Percentiles rank a stretch among this genome's conserved stretches.
phyloP scores from a whole-genome alignment of 306 rosid species.

The Hylodesmum podocarpum region DNA sequence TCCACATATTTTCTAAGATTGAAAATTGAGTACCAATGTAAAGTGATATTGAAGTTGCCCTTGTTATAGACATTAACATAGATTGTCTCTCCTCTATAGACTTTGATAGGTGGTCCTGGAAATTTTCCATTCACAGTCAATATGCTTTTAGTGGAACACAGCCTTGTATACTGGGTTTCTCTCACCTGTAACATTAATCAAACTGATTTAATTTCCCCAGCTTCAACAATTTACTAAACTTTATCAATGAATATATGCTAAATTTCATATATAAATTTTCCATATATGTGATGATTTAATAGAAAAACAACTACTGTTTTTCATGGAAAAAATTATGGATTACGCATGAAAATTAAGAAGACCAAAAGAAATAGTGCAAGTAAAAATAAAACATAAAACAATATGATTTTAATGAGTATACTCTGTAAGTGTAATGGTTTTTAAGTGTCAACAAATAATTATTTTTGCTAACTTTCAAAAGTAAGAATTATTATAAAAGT shows the following conservation, averaged over 20 bases:
- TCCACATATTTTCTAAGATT: not conserved
- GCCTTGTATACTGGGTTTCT: slow-evolving; percentile 34
- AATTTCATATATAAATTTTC: not conserved
- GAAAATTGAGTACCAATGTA: slow-evolving; percentile 47
- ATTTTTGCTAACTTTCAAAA: too few relatives aligned
- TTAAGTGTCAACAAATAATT: too few relatives aligned
- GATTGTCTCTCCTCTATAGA: slow-evolving; percentile 40
- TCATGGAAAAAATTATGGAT: not conserved
- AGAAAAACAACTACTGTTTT: not conserved
- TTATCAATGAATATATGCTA: not conserved
- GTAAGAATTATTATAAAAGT: too few relatives aligned
- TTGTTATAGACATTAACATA: slow-evolving; percentile 38
- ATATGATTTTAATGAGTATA: too few relatives aligned
- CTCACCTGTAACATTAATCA: slow-evolving; percentile 28
- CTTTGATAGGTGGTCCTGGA: slow-evolving; percentile 52
- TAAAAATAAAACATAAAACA: too few relatives aligned
- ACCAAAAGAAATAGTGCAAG: not conserved
- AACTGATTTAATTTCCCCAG: not conserved
- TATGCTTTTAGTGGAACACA: slow-evolving; percentile 49
- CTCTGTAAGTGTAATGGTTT: too few relatives aligned
- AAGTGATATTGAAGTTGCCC: slow-evolving; percentile 40
- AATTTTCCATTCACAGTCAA: slow-evolving; percentile 51
- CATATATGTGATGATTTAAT: not conserved
- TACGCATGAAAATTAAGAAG: not conserved
- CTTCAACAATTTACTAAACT: not conserved